Evolutionary conservation across 176 grass and related monocot species (phyloP).

Genomic region (Canna indica): DNA sequence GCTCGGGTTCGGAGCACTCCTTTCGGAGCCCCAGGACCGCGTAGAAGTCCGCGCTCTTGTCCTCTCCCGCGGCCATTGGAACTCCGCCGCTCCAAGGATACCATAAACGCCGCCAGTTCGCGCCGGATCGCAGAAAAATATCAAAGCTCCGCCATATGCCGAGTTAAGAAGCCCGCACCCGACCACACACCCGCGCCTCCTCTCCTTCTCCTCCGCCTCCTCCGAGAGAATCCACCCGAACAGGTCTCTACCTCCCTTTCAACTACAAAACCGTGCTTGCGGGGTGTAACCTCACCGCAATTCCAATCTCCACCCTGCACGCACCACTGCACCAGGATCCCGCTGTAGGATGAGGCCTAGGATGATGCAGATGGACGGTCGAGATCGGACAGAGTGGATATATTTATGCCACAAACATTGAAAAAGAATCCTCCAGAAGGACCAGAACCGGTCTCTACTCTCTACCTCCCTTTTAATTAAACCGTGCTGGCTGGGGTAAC

Average conservation of each 20-base stretch:
- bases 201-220: not conserved
- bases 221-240: not conserved
- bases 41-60: constrained; percentile 58
- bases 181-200: not conserved
- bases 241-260: not conserved
- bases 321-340: not conserved
- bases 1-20: constrained; percentile 71
- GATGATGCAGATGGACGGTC: no score
- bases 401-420: no score
- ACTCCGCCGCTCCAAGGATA: not conserved
- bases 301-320: not conserved
- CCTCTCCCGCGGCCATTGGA: constrained; percentile 38
- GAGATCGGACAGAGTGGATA: no score
- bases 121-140: not conserved
- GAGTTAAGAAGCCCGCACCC: not conserved
- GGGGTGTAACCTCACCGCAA: not conserved
- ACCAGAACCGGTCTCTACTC: no score
- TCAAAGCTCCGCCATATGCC: not conserved
- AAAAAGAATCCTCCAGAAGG: no score
- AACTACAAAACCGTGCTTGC: no score
- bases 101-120: not conserved
- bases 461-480: no score
- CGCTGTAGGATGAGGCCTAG: not conserved
- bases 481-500: no score
- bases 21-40: constrained; percentile 65